A percentile compares a stretch with the other conserved stretches of the same genome.
Evolutionary conservation across 306 rosid species (phyloP).

Genomic region (Crotalaria pallida): DNA sequence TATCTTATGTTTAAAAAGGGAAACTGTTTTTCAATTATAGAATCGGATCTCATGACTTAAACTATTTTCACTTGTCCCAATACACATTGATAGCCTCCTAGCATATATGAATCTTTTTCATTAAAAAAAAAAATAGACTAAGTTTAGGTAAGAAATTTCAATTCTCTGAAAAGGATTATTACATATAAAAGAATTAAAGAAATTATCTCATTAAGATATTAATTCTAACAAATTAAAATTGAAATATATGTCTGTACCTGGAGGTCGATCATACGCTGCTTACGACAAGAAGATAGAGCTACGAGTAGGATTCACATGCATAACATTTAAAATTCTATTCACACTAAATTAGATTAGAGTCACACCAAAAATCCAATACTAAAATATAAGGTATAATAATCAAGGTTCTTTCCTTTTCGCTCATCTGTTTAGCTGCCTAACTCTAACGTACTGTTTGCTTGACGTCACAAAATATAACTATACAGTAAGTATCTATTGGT

Average conservation of each 20-base stretch:
- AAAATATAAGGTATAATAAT: background rate
- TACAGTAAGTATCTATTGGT: background rate
- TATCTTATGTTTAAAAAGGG: background rate
- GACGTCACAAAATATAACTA: background rate
- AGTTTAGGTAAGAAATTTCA: no score
- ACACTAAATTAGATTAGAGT: background rate
- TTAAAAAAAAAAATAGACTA: background rate
- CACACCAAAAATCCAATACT: background rate
- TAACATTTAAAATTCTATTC: background rate
- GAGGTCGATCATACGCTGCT: no score
- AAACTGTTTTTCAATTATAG: background rate
- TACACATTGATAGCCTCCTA: no score
- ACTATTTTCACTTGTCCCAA: no score
- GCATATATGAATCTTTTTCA: background rate
- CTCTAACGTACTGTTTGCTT: background rate
- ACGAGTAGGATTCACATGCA: background rate
- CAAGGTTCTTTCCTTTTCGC: background rate
- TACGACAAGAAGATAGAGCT: background rate
- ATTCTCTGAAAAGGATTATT: no score
- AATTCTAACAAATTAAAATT: no score
- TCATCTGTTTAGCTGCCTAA: conserved; percentile 9
- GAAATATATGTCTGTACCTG: no score
- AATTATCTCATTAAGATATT: no score
- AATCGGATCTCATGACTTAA: no score
- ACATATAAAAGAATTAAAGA: no score